These are phyloP conservation scores for Selenicereus undatus DNA, from an alignment of 148 eudicot genomes.

Conservation along the genomic window DNA sequence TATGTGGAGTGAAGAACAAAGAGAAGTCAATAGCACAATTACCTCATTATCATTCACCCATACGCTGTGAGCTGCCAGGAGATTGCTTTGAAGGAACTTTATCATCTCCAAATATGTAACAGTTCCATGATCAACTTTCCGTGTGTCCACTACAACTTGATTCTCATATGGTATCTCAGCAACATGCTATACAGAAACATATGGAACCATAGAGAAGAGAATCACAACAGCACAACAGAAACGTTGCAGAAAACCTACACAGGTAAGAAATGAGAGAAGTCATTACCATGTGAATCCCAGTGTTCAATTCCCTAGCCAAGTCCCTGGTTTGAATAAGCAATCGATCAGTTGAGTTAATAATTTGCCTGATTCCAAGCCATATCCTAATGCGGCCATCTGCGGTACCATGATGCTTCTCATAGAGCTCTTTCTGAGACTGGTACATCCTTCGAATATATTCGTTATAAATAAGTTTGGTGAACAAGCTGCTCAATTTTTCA, in stretches of 20 bases:
- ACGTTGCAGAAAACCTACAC: background rate
- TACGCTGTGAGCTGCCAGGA: conserved; percentile 91
- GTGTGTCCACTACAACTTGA: conserved; percentile 51
- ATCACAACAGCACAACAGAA: background rate
- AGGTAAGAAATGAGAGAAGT: background rate
- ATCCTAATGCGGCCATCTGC: conserved; percentile 83
- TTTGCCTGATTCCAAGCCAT: conserved; percentile 93
- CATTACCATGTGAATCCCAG: conserved; percentile 91
- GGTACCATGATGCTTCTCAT: conserved; percentile 64
- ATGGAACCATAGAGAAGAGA: background rate
- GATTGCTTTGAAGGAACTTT: conserved; percentile 54
- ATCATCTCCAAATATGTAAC: conserved; percentile 75
- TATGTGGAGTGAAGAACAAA: background rate
- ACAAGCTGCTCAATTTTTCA: background rate
- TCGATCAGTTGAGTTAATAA: conserved; percentile 84
- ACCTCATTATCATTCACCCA: conserved; percentile 87
- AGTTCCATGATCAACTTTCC: conserved; percentile 79
- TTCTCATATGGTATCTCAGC: conserved; percentile 90
- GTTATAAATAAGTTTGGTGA: conserved; percentile 14
- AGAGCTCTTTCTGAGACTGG: conserved; percentile 72
- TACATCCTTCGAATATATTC: background rate
- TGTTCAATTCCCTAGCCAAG: conserved; percentile 57
- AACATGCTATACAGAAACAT: conserved; percentile 55
- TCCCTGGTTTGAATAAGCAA: conserved; percentile 69
- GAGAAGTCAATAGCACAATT: conserved; percentile 2